Conservation (phyloP, 2,329 filamentous ascomycete genomes). For the Tricladium varicosporioides region DNA sequence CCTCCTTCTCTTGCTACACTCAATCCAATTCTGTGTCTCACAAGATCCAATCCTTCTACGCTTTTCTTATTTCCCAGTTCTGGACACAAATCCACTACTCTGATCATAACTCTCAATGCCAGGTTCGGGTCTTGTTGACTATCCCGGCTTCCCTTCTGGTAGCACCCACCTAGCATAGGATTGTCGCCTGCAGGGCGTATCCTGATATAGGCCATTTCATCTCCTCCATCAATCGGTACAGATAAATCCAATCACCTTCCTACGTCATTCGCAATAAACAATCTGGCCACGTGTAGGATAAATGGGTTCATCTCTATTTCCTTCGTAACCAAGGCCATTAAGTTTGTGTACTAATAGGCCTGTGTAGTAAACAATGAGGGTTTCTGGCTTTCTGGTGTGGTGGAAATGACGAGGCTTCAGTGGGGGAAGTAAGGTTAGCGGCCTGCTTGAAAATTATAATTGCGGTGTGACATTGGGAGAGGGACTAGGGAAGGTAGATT, state of each 20-base stretch:
- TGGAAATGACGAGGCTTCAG: conserved; percentile 63
- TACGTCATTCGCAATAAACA: conserved; percentile 65
- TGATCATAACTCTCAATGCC: conserved; percentile 66
- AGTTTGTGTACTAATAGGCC: conserved; percentile 67
- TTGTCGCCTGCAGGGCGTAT: conserved; percentile 64
- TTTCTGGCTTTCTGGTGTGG: conserved; percentile 53
- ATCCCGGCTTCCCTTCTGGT: conserved; percentile 65
- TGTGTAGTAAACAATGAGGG: conserved; percentile 79
- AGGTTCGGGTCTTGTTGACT: conserved; percentile 60
- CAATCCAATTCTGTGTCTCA: conserved; percentile 66
- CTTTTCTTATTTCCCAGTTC: conserved; percentile 54
- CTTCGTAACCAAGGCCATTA: conserved; percentile 55
- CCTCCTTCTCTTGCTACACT: conserved; percentile 61
- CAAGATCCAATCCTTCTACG: conserved; percentile 60
- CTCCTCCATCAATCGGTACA: conserved; percentile 62
- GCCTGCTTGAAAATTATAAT: conserved; percentile 67
- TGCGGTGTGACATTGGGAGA: conserved; percentile 72
- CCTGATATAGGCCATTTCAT: conserved; percentile 68
- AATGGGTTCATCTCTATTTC: conserved; percentile 73
- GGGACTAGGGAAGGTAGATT: conserved; percentile 81
- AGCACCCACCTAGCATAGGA: conserved; percentile 65
- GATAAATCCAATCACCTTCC: conserved; percentile 58
- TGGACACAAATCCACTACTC: conserved; percentile 56
- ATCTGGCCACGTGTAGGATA: conserved; percentile 79
- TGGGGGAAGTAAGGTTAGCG: conserved; percentile 62